These are phyloP conservation scores for Tylopilus subfusipes DNA, from an alignment of 768 basidiomycete species.

Conservation along the genomic window DNA sequence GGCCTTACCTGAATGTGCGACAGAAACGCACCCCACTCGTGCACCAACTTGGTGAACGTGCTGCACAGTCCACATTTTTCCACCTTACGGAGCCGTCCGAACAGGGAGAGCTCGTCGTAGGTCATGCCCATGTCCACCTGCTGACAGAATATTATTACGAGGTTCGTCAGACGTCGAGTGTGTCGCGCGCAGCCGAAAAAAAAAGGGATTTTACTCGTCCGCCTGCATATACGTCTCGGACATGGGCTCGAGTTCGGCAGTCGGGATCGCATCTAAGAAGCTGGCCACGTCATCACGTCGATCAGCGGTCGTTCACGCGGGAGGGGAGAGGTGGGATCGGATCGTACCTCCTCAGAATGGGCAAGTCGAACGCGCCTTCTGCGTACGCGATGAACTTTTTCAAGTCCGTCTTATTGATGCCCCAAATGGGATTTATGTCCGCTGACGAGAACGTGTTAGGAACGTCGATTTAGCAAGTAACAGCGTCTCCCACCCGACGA, in stretches of 20 bases:
- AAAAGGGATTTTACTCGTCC: slow-evolving; percentile 64
- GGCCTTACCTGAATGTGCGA: slow-evolving; percentile 75
- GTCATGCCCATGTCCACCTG: slow-evolving; percentile 86
- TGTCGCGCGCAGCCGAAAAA: too few species aligned
- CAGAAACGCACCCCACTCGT: slow-evolving; percentile 86
- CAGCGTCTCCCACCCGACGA: slow-evolving; percentile 60
- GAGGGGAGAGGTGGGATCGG: neutral
- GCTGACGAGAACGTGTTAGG: slow-evolving; percentile 42
- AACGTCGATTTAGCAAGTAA: neutral
- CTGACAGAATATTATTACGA: neutral
- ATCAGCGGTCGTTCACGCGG: neutral
- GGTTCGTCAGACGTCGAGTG: too few species aligned
- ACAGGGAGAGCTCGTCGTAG: slow-evolving; percentile 92
- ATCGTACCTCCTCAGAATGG: slow-evolving; percentile 70
- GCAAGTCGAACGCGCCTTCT: slow-evolving; percentile 72
- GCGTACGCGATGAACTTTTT: slow-evolving; percentile 95
- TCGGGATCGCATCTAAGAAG: slow-evolving; percentile 88
- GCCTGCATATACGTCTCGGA: slow-evolving; percentile 92
- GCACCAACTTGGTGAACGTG: slow-evolving; percentile 92
- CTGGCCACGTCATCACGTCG: slow-evolving; percentile 37
- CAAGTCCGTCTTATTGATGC: slow-evolving; percentile 95
- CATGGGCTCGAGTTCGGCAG: slow-evolving; percentile 95
- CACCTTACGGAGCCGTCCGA: slow-evolving; percentile 89
- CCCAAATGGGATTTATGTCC: slow-evolving; percentile 97
- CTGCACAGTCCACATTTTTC: slow-evolving; percentile 98